Percentiles rank a stretch among this genome's conserved stretches.
Conservation (phyloP, 768 basidiomycete species). For the Pleurotus eryngii region DNA sequence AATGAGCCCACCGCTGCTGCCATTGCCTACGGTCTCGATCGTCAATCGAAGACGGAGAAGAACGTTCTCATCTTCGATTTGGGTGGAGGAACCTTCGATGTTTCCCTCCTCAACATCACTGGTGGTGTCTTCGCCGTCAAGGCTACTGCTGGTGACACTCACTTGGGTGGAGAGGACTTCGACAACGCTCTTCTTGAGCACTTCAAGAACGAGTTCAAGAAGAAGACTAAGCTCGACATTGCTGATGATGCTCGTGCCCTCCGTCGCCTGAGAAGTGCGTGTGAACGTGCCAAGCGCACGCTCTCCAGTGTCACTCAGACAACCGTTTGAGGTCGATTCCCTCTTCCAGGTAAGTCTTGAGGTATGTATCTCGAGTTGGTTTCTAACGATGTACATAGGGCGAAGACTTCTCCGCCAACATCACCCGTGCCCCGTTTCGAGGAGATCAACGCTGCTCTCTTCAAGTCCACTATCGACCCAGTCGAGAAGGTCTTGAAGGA, state of each 20-base stretch:
- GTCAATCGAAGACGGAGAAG: conserved; percentile 84
- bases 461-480: conserved; percentile 97
- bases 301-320: conserved; percentile 98
- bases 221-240: conserved; percentile 95
- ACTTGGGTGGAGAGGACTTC: conserved; percentile 98
- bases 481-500: conserved; percentile 99
- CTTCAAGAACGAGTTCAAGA: conserved; percentile 99
- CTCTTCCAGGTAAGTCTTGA: conserved; percentile 73
- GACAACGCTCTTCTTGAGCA: conserved; percentile 97
- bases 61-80: conserved; percentile 99
- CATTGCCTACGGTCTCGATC: conserved; percentile 98
- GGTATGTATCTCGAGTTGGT: neutral
- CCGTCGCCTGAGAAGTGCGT: conserved; percentile 92
- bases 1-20: conserved; percentile 99
- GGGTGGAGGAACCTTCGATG: conserved; percentile 98
- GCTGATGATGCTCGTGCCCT: conserved; percentile 96
- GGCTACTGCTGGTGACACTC: conserved; percentile 97
- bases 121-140: conserved; percentile 99
- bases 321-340: conserved; percentile 99
- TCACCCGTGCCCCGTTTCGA: conserved; percentile 99
- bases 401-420: conserved; percentile 97
- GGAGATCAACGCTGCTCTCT: conserved; percentile 93
- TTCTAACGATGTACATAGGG: conserved; percentile 45
- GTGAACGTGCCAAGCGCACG: conserved; percentile 99
- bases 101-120: conserved; percentile 92